Evolutionary conservation across 1,284 basidiomycete species (phyloP), one percentile per base, ranked within the genome.

Genomic region (Ganoderma leucocontextum): DNA sequence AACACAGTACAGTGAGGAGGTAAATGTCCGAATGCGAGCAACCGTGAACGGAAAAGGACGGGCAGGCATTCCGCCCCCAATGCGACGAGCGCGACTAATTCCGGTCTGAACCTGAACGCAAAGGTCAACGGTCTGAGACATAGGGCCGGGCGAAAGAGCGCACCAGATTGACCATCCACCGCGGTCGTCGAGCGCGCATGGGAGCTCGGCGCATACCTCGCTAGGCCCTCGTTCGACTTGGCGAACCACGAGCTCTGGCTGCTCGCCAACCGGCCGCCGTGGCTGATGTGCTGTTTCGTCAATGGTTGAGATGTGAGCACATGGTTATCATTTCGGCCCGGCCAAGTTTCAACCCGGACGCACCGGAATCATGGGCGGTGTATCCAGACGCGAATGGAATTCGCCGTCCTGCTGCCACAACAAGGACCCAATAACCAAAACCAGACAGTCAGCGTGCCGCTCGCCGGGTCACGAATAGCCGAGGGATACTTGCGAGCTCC

Each of bases 301-400:
- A 13, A 41, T 7, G 22, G 9, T n/a, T 49, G 5, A 13, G 5
- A 12, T 29, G 10, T 25, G 47, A 52, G 22, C 22, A 25, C 22
- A 12, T 1, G 29, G 29, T 1, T 29, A 29, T 29, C 29, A 13
- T 2, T 10, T 4, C 22, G 5, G 7, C 22, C 1, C 8, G 10
- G 22, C 10, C 10, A 52, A 12, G 2, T 4, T 29, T 25, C 10
- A 4, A 52, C 1, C 22, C 1, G 47, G 13, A 66, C 72, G 19
- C 61, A 73, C 72, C 33, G 72, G 70, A 15, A 73, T 70, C 8
- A 71, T 71, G 0, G 72, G 72, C 6, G 72, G 72, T 9, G 67
- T 41, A 5, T 69, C 67, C 9, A 53, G 53, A 33, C 67, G 63
- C 8, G 67, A 58, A 10, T 33, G 35, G 59, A 64, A 68, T 9